phyloP scores from a whole-genome alignment of 108 stramenopile species.

The Fistulifera pelliculosa region DNA sequence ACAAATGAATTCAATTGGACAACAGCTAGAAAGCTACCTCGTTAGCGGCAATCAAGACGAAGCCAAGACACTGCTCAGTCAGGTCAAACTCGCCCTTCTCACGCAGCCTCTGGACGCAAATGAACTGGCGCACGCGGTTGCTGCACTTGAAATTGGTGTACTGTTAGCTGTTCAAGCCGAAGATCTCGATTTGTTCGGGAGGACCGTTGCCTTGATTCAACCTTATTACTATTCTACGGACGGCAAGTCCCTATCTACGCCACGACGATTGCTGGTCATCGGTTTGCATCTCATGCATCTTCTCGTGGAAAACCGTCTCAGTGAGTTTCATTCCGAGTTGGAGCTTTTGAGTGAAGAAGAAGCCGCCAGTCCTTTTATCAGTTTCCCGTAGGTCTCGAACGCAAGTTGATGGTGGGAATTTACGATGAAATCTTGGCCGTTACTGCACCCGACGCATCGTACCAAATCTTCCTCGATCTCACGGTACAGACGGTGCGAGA shows the following conservation, averaged over 20 bases:
- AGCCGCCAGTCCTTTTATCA: conserved; percentile 43
- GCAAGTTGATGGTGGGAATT: conserved; percentile 79
- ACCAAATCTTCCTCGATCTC: conserved; percentile 65
- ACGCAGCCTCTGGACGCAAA: not conserved
- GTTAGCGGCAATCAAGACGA: not conserved
- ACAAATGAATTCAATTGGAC: not conserved
- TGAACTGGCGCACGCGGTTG: not conserved
- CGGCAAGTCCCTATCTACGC: conserved; percentile 7
- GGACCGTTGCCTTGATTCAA: conserved; percentile 73
- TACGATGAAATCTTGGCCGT: conserved; percentile 71
- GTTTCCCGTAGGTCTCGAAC: conserved; percentile 82
- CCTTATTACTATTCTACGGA: conserved; percentile 32
- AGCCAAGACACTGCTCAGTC: not conserved
- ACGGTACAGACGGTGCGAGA: conserved; percentile 74
- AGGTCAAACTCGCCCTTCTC: conserved; percentile 1
- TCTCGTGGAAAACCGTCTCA: conserved; percentile 78
- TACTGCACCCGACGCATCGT: conserved; percentile 64
- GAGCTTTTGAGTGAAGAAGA: conserved; percentile 73
- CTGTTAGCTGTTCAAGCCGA: conserved; percentile 66
- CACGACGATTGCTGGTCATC: conserved; percentile 66
- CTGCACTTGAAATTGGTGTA: conserved; percentile 74
- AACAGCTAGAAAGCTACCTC: not conserved
- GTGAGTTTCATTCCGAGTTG: conserved; percentile 85
- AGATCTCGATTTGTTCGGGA: conserved; percentile 78
- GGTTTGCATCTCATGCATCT: conserved; percentile 83